Evolutionary conservation across 2,329 filamentous ascomycete genomes (phyloP).

Genomic region (Xylariaceae sp.): DNA sequence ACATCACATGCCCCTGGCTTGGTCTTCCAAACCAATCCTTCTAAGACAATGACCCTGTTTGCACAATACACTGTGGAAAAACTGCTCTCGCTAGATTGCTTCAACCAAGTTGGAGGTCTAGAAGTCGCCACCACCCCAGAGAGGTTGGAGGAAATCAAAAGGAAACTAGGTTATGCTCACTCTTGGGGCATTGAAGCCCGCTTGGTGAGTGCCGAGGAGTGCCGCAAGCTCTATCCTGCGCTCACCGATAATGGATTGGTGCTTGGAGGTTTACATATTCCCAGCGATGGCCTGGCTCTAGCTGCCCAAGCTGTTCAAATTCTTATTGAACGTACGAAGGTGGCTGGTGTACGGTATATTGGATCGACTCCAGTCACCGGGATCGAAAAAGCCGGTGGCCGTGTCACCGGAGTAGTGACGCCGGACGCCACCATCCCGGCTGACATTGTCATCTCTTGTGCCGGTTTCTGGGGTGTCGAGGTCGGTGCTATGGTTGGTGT

Average conservation of each 20-base stretch:
- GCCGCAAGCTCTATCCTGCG: slow-evolving; percentile 10
- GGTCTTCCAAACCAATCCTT: slow-evolving; percentile 19
- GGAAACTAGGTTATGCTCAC: slow-evolving; percentile 17
- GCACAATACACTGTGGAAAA: slow-evolving; percentile 17
- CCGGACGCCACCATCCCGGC: slow-evolving; percentile 9
- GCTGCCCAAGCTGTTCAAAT: slow-evolving; percentile 15
- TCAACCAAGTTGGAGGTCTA: slow-evolving; percentile 17
- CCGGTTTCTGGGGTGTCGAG: slow-evolving; percentile 19
- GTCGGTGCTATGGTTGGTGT: slow-evolving; percentile 18
- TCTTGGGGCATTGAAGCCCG: slow-evolving; percentile 15
- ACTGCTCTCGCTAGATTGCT: slow-evolving; percentile 14
- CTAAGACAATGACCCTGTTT: slow-evolving; percentile 18
- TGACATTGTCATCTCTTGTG: slow-evolving; percentile 17
- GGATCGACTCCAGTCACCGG: slow-evolving; percentile 14
- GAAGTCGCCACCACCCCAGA: slow-evolving; percentile 17
- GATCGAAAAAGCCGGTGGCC: slow-evolving; percentile 10
- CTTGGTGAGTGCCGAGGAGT: slow-evolving; percentile 14
- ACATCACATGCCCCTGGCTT: slow-evolving; percentile 17
- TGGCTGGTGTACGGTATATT: slow-evolving; percentile 15
- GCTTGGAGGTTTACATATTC: slow-evolving; percentile 15
- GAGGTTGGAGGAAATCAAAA: slow-evolving; percentile 16
- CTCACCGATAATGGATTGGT: slow-evolving; percentile 13
- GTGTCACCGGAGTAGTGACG: slow-evolving; percentile 16
- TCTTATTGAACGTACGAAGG: slow-evolving; percentile 14
- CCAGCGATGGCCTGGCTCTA: slow-evolving; percentile 15